Conservation (phyloP, 306 rosid genomes). For the Cucumis hystrix region DNA sequence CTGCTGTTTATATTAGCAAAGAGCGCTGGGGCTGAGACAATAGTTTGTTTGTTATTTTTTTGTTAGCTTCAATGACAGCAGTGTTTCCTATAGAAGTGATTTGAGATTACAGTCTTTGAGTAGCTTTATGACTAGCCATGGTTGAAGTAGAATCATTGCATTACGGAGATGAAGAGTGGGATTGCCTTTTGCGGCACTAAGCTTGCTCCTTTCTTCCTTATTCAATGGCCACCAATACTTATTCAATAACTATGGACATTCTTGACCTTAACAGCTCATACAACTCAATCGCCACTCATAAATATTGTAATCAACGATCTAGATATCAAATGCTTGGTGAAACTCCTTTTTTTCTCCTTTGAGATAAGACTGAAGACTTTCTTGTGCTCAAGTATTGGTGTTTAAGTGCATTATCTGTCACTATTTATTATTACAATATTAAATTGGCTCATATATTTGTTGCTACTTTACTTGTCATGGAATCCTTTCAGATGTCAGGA, state of each 20-base stretch:
- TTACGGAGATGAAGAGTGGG: not conserved
- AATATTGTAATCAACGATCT: not conserved
- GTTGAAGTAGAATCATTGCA: not conserved
- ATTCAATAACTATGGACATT: not conserved
- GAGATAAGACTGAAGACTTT: not conserved
- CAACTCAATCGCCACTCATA: not conserved
- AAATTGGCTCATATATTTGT: not conserved
- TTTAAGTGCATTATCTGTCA: not conserved
- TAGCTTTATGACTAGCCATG: not conserved
- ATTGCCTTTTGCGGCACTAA: not conserved
- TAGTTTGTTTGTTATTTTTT: not conserved
- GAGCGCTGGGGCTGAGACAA: slow-evolving; percentile 25
- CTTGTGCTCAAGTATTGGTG: not conserved
- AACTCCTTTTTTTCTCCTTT: not conserved
- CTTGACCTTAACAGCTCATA: not conserved
- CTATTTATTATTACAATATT: not conserved
- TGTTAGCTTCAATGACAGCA: too few relatives aligned
- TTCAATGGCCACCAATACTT: not conserved
- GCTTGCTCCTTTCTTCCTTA: not conserved
- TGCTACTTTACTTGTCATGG: not conserved
- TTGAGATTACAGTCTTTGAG: not conserved
- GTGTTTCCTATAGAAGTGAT: too few relatives aligned
- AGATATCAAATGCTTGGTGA: not conserved
- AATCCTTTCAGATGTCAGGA: not conserved
- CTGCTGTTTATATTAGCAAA: slow-evolving; percentile 51